phyloP scores from a whole-genome alignment of 2,329 filamentous ascomycete species.

The Cladosporium velox region DNA sequence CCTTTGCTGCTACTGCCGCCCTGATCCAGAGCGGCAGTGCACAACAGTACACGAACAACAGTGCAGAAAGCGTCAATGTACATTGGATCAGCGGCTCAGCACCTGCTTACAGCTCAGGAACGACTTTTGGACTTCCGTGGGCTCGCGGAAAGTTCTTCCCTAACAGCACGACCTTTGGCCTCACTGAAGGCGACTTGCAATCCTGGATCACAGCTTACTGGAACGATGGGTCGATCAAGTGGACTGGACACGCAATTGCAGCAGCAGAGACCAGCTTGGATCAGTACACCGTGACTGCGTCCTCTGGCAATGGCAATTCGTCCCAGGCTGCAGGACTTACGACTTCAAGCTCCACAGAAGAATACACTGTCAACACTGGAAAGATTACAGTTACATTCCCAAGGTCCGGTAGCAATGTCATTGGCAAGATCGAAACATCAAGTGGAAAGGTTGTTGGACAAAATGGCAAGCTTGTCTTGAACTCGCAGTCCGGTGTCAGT shows the following conservation, averaged over 20 bases:
- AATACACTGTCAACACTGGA: slow-evolving; percentile 37
- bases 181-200: slow-evolving; percentile 42
- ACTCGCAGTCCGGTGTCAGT: slow-evolving; percentile 52
- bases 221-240: slow-evolving; percentile 63
- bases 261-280: slow-evolving; percentile 44
- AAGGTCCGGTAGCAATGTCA: slow-evolving; percentile 35
- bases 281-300: slow-evolving; percentile 48
- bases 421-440: slow-evolving; percentile 35
- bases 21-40: neutral
- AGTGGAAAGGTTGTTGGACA: slow-evolving; percentile 45
- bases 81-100: slow-evolving; percentile 21
- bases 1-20: neutral
- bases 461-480: slow-evolving; percentile 51
- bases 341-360: slow-evolving; percentile 31
- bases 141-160: slow-evolving; percentile 41
- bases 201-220: slow-evolving; percentile 62
- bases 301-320: slow-evolving; percentile 22
- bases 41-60: neutral
- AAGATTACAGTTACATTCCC: slow-evolving; percentile 39
- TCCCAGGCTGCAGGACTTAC: slow-evolving; percentile 30
- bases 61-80: slow-evolving; percentile 6
- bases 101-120: slow-evolving; percentile 33
- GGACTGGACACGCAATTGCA: slow-evolving; percentile 60
- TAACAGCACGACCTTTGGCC: slow-evolving; percentile 38
- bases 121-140: slow-evolving; percentile 46